Base-by-base conservation (phyloP, 805 yeast genomes). In the Yamadazyma sp. region DNA sequence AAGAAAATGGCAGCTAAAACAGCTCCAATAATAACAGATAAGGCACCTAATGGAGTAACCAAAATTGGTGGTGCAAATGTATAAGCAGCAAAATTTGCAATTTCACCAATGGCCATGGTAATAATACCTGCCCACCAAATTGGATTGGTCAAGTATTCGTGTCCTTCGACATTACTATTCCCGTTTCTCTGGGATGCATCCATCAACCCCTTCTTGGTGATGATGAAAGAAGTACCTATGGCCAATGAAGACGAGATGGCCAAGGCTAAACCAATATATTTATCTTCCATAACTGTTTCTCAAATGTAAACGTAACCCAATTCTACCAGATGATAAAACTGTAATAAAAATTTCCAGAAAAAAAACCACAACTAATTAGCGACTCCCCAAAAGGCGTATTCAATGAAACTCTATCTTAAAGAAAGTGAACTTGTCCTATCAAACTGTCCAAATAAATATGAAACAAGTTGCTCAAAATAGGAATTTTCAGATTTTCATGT, bases 121-220 rank as follows among this genome's bases (percentile, higher is more conserved):
- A 79, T 52, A 73, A 88, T 88, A 9, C 96, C 96, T 0, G 91
- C 85, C 86, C 95, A 85, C 96, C 96, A 87, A 24, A 86, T 75
- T 9, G 96, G 96, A 56, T 84, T 86, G 46, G 74, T 78, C 44
- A 87, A 64, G 54, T 87, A 87, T 49, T 82, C 79, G 53, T 70
- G 78, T n/a, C 88, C 87, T 40, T 84, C 84, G 19, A 82, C 86
- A 37, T 49, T 58, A 16, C 33, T 35, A 23, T 73, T 68, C 2
- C 86, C 86, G 38, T 78, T 78, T 27, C 71, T 65, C 39, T 70
- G 67, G 11, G 82, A 70, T 2, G 91, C 83, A 39, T 80, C 80
- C 56, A 79, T 74, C 19, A 88, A 73, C 8, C 96, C 96, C 54
- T 83, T 81, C 58, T 87, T 87, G 18, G 96, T 87, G 55, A 87